Base-by-base conservation (phyloP, 306 rosid genomes). In the Malus fusca region DNA sequence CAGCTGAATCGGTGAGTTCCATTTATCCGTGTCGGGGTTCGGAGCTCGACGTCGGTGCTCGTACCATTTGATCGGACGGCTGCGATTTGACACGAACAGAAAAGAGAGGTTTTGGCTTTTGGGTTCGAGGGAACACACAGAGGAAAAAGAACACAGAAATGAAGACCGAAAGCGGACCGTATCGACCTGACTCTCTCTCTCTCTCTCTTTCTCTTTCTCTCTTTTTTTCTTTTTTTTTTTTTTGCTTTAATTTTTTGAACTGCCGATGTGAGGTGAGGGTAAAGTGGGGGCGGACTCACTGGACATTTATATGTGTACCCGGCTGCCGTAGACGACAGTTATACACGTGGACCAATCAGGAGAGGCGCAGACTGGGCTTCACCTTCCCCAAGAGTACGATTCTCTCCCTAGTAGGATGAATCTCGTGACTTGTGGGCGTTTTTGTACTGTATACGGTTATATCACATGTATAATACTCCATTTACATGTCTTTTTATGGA, bases 11-110 rank as follows among this genome's bases (percentile, higher is more conserved):
- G 87, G 82, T 69, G 69, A 85, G 89, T 74, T 92, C 99, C 99
- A 96, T 96, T 48, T 77, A 96, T 90, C 93, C 88, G 84, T 81
- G 88, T 71, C 76, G 73, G 17, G 78, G 73, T 44, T 81, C 71
- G 71, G 84, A 87, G 86, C 77, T 67, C 66, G 44, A 83, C 21
- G 72, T 59, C 75, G 69, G 75, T 58, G 70, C 60, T 11, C 83
- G 80, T 71, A 92, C 77, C 98, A 95, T 95, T 90, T 96, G 90
- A 90, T 88, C 92, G 83, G 86, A 87, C 77, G 86, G 87, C 79
- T 74, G 85, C 78, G 89, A 89, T 85, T 86, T 82, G n/a, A 66
- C 76, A 14, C 26, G 52, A n/a, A 58, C 67, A 26, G 60, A 63
- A 52, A 19, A 23, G 68, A 56, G 73, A 78, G 81, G 69, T 80